phyloP scores from a whole-genome alignment of 1,284 basidiomycete genomes.

The Takashimella tepidaria region DNA sequence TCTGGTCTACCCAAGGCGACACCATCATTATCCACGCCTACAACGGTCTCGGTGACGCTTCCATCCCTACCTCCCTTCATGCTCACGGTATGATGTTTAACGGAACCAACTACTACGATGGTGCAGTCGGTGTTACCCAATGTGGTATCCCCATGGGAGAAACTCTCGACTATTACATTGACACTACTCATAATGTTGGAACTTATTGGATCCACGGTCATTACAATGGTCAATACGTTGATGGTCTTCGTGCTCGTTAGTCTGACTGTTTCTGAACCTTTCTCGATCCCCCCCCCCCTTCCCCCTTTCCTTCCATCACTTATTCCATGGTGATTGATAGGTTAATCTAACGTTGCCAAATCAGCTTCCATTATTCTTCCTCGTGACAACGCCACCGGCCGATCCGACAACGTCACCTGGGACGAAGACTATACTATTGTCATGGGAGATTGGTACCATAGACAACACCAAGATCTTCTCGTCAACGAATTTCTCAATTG shows the following conservation, averaged over 20 bases:
- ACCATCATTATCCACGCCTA: conserved; percentile 59
- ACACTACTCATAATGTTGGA: conserved; percentile 56
- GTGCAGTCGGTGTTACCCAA: conserved; percentile 74
- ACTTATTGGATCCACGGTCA: conserved; percentile 80
- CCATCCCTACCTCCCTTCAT: conserved; percentile 56
- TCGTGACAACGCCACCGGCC: conserved; percentile 42
- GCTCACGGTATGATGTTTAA: conserved; percentile 95
- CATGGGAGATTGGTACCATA: conserved; percentile 74
- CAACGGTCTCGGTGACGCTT: conserved; percentile 62
- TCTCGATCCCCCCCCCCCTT: neutral
- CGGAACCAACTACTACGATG: conserved; percentile 77
- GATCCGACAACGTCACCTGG: conserved; percentile 57
- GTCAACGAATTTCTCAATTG: conserved; percentile 67
- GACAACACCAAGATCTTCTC: conserved; percentile 60
- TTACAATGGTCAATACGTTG: conserved; percentile 73
- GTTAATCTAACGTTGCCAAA: neutral
- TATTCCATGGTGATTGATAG: neutral
- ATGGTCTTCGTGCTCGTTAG: conserved; percentile 43
- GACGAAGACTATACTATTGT: conserved; percentile 88
- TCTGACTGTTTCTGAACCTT: too few species aligned
- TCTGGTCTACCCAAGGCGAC: conserved; percentile 68
- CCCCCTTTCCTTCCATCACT: neutral
- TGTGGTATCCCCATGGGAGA: conserved; percentile 79
- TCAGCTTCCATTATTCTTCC: conserved; percentile 65
- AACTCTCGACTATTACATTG: conserved; percentile 72